Percentiles rank a stretch among this genome's conserved stretches.
phyloP scores from a whole-genome alignment of 2,329 filamentous ascomycete species.

The Venturiaceae sp. region DNA sequence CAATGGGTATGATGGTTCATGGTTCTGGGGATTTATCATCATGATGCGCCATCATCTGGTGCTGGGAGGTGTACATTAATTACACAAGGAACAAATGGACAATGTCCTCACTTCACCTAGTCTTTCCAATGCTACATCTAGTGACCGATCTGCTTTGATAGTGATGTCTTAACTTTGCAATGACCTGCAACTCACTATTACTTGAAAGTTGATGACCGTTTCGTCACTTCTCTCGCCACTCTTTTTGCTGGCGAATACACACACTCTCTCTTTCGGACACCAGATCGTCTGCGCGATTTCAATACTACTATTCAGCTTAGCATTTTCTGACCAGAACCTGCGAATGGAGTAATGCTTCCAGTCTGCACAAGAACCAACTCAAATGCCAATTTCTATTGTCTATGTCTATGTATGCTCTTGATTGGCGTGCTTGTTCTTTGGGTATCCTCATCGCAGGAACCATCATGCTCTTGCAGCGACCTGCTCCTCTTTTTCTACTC shows the following conservation, averaged over 20 bases:
- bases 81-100: constrained; percentile 4
- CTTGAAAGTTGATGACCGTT: no score
- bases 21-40: not conserved
- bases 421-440: not conserved
- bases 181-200: no score
- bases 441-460: not conserved
- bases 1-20: not conserved
- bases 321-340: no score
- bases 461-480: not conserved
- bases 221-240: no score
- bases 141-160: no score
- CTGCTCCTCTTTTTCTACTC: not conserved
- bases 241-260: no score
- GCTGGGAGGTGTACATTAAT: constrained; percentile 9
- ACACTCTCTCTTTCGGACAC: no score
- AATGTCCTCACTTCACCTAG: not conserved
- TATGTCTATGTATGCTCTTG: not conserved
- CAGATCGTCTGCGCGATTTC: no score
- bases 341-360: no score
- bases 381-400: not conserved
- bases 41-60: constrained; percentile 1
- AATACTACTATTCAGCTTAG: no score
- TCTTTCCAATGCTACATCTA: not conserved
- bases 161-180: no score
- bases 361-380: not conserved